Evolutionary conservation across 805 yeast species (phyloP).

Genomic region (Myxozyma udenii): DNA sequence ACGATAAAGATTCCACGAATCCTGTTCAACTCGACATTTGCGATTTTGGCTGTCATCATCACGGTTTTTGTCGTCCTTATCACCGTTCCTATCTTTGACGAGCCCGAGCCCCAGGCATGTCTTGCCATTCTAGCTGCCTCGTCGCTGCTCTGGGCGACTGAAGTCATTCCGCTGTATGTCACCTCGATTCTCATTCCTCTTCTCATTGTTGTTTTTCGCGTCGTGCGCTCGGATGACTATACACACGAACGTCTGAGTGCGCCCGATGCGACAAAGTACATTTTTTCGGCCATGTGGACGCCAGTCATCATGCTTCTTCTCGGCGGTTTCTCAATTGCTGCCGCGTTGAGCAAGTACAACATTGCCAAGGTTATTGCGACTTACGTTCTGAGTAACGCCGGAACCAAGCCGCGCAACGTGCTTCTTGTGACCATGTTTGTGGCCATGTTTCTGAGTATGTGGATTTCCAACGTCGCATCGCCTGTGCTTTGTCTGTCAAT

Average conservation of each 20-base stretch:
- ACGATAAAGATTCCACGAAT: slow-evolving; percentile 38
- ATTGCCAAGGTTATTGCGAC: slow-evolving; percentile 85
- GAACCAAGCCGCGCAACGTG: slow-evolving; percentile 77
- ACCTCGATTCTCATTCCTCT: slow-evolving; percentile 84
- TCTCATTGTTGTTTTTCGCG: slow-evolving; percentile 68
- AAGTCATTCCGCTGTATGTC: slow-evolving; percentile 79
- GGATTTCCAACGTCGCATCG: slow-evolving; percentile 97
- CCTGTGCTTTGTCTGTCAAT: slow-evolving; percentile 91
- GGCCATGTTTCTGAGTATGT: slow-evolving; percentile 82
- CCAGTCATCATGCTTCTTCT: slow-evolving; percentile 83
- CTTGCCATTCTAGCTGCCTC: slow-evolving; percentile 78
- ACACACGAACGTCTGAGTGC: slow-evolving; percentile 55
- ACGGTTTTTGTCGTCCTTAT: slow-evolving; percentile 50
- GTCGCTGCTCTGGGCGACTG: slow-evolving; percentile 93
- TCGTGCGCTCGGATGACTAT: slow-evolving; percentile 53
- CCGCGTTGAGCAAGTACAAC: slow-evolving; percentile 86
- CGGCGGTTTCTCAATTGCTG: slow-evolving; percentile 95
- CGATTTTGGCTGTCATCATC: slow-evolving; percentile 50
- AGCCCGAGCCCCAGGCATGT: slow-evolving; percentile 72
- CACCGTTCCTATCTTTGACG: slow-evolving; percentile 43
- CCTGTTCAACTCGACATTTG: slow-evolving; percentile 41
- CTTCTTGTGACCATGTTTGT: slow-evolving; percentile 80
- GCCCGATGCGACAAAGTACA: slow-evolving; percentile 69
- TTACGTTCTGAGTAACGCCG: slow-evolving; percentile 73
- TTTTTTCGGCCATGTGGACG: slow-evolving; percentile 89